phyloP scores from a whole-genome alignment of 805 yeast species.

The Brettanomyces bruxellensis region DNA sequence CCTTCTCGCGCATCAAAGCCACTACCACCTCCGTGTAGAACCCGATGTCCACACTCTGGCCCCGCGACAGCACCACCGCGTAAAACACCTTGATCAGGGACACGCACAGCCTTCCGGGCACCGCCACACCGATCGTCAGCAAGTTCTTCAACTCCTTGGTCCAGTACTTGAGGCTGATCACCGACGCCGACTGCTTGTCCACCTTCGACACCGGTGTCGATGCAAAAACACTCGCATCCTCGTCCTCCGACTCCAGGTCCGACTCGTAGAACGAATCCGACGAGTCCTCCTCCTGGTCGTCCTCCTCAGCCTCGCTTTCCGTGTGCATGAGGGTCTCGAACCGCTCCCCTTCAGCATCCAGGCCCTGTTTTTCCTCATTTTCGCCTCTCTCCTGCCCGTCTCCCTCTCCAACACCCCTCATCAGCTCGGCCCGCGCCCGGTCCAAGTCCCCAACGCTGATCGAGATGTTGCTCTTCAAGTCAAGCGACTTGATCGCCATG shows the following conservation, averaged over 20 bases:
- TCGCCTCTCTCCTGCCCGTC: slow-evolving; percentile 10
- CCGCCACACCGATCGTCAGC: slow-evolving; percentile 65
- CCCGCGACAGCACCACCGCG: slow-evolving; percentile 60
- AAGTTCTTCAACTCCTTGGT: slow-evolving; percentile 77
- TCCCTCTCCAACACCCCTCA: background rate
- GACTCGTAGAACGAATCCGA: slow-evolving; percentile 29
- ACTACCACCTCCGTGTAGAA: slow-evolving; percentile 57
- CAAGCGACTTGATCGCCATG: slow-evolving; percentile 66
- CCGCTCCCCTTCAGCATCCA: slow-evolving; percentile 26
- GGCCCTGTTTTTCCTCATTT: background rate
- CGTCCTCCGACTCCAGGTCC: slow-evolving; percentile 26
- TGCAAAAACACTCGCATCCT: slow-evolving; percentile 30
- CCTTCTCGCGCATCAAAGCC: slow-evolving; percentile 41
- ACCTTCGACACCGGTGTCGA: slow-evolving; percentile 49
- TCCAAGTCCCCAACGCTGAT: slow-evolving; percentile 64
- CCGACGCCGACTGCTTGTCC: slow-evolving; percentile 60
- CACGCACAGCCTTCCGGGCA: slow-evolving; percentile 60
- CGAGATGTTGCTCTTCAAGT: slow-evolving; percentile 60
- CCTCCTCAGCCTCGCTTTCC: slow-evolving; percentile 26
- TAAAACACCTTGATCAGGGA: slow-evolving; percentile 62
- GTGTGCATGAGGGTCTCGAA: slow-evolving; percentile 18
- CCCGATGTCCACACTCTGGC: slow-evolving; percentile 54
- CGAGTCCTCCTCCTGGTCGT: slow-evolving; percentile 28
- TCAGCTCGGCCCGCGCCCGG: slow-evolving; percentile 17
- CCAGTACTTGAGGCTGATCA: slow-evolving; percentile 74